Evolutionary conservation across 345 rosid genomes (phyloP), one percentile per base, ranked within the genome.

Genomic region (Brassica cretica): DNA sequence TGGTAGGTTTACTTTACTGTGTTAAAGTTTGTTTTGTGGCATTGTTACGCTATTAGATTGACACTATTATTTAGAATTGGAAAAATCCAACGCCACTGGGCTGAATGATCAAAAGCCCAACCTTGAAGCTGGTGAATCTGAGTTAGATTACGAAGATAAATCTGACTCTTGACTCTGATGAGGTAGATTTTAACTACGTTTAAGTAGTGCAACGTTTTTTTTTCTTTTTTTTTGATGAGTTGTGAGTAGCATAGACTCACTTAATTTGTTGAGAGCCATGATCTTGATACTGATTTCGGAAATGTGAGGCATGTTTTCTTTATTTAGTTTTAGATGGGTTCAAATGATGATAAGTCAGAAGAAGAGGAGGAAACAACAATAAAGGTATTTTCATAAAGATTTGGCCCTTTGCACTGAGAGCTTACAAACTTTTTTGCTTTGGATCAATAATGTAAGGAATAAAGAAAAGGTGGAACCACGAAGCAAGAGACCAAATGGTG

Each of bases 401-500:
- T 37, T 39, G 15, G 33, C 16, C 3, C 3, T 25, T 61, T 61
- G 65, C 37, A 27, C 10, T 61, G 6, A 12, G 9, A 27, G 18
- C 55, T 46, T 46, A 46, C 16, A 14, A 0, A 46, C 16, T 1
- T 14, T 14, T 46, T 46, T 46, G 55, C 55, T 46, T 46, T 3
- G 70, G 3, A 21, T 6, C 24, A 8, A 33, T 5, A 21, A 21
- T 19, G 5, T 66, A 21, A 35, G 25, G 33, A 66, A 39, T 6
- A 2, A 21, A 21, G 25, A 15, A 64, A 11, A 81, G 78, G 82
- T 68, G 55, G 79, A 19, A 18, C 74, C 76, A 9, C 71, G 41
- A 11, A 80, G 84, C 44, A 89, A 89, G 85, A 86, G 88, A 56
- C 71, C 84, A 0, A 81, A 73, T 11, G 91, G 81, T 25, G 82